These are phyloP conservation scores for Vitellaria paradoxa DNA, from an alignment of 179 eudicot genomes.

Conservation along the genomic window DNA sequence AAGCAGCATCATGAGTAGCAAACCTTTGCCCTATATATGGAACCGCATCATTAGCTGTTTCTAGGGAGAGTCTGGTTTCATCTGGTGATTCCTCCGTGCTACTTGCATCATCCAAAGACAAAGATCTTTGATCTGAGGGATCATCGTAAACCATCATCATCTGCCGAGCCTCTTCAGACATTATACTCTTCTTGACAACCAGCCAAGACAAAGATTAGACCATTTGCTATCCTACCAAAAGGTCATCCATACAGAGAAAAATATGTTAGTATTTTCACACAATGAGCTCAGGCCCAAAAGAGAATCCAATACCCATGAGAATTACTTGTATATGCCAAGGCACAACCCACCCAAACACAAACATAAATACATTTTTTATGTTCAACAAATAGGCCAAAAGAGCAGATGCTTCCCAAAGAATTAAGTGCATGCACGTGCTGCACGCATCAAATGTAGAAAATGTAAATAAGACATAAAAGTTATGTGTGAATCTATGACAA, in stretches of 20 bases:
- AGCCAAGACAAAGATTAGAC: background rate
- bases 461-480: background rate
- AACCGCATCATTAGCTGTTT: conserved; percentile 50
- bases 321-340: background rate
- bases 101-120: conserved; percentile 77
- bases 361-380: background rate
- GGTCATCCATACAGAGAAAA: background rate
- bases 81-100: conserved; percentile 85
- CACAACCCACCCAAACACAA: background rate
- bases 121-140: conserved; percentile 74
- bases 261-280: background rate
- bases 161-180: conserved; percentile 60
- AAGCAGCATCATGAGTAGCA: conserved; percentile 82
- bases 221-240: conserved; percentile 7
- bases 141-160: conserved; percentile 66
- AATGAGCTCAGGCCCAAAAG: background rate
- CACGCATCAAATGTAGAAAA: background rate
- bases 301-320: background rate
- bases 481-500: background rate
- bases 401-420: background rate
- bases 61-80: conserved; percentile 56
- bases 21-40: conserved; percentile 92
- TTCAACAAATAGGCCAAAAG: background rate
- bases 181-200: conserved; percentile 20
- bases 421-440: background rate